Conservation (phyloP, 768 basidiomycete species). For the Kwoniella mangroviensis region DNA sequence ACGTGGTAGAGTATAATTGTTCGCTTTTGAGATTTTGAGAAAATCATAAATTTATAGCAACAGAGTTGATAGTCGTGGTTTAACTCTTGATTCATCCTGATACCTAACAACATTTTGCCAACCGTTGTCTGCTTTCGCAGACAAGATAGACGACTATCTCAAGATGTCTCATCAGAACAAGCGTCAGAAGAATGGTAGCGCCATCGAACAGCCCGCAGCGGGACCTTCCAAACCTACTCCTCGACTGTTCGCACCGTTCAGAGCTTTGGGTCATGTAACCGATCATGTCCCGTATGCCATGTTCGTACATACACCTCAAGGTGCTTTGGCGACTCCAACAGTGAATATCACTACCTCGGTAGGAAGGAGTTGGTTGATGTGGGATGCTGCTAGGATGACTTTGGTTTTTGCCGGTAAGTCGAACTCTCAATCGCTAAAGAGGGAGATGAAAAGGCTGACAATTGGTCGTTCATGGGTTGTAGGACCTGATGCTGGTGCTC, state of each 20-base stretch:
- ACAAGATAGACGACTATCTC: not conserved
- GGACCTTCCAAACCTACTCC: conserved; percentile 32
- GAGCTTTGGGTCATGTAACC: conserved; percentile 91
- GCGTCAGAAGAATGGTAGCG: conserved; percentile 17
- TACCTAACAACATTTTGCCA: too few relatives aligned
- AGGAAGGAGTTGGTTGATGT: conserved; percentile 88
- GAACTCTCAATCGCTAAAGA: too few relatives aligned
- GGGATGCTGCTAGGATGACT: conserved; percentile 93
- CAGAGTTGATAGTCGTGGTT: too few relatives aligned
- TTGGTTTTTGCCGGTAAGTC: conserved; percentile 89
- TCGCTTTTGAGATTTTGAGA: too few relatives aligned
- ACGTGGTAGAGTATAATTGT: too few relatives aligned
- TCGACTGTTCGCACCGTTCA: conserved; percentile 83
- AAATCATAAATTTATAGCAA: too few relatives aligned
- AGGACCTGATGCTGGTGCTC: conserved; percentile 81
- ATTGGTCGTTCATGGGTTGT: not conserved
- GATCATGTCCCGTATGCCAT: conserved; percentile 87
- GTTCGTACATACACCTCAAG: conserved; percentile 82
- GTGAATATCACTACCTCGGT: conserved; percentile 85
- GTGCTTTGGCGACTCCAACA: conserved; percentile 78
- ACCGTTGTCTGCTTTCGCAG: too few relatives aligned
- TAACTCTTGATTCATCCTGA: too few relatives aligned
- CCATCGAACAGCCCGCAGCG: conserved; percentile 23
- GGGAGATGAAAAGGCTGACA: not conserved
- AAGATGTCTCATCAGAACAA: conserved; percentile 22